Conservation (phyloP, 139 green algal genomes). For the Diplosphaera chodatii region DNA sequence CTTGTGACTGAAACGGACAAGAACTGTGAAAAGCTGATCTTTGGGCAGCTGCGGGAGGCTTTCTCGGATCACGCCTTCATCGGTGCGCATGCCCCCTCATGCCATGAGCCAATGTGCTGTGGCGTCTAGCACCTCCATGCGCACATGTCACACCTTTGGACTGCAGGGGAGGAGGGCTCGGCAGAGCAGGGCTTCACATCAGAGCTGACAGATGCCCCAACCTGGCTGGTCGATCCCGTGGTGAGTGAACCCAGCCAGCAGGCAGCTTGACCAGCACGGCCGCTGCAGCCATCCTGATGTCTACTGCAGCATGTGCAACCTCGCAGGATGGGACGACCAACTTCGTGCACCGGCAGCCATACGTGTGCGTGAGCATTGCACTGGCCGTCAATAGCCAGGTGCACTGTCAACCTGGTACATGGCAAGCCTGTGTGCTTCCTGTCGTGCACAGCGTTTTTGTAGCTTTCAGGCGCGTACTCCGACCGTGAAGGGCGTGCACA, state of each 20-base stretch:
- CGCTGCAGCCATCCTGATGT: too few relatives aligned
- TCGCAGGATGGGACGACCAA: conserved; percentile 88
- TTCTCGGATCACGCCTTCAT: conserved; percentile 81
- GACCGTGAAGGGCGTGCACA: too few relatives aligned
- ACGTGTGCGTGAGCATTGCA: conserved; percentile 85
- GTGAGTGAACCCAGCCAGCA: too few relatives aligned
- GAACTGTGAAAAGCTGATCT: conserved; percentile 66
- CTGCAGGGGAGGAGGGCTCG: neutral
- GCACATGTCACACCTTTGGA: neutral
- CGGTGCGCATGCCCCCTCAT: conserved; percentile 57
- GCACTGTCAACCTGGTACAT: too few relatives aligned
- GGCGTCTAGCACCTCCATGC: too few relatives aligned
- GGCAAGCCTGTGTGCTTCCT: too few relatives aligned
- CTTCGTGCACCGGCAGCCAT: conserved; percentile 96
- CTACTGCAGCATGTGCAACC: neutral
- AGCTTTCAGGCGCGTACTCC: too few relatives aligned
- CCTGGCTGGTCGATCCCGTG: conserved; percentile 85
- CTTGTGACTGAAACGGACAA: conserved; percentile 96
- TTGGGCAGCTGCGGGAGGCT: conserved; percentile 30
- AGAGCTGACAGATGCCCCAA: conserved; percentile 75
- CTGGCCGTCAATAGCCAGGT: conserved; percentile 55
- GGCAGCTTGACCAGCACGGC: too few relatives aligned
- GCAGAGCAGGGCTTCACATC: conserved; percentile 30
- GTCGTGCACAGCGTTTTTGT: too few relatives aligned
- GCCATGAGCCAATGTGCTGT: too few relatives aligned